These are phyloP conservation scores for Lasiodiplodia sp. DNA, from an alignment of 2,329 filamentous ascomycete species.

Conservation along the genomic window DNA sequence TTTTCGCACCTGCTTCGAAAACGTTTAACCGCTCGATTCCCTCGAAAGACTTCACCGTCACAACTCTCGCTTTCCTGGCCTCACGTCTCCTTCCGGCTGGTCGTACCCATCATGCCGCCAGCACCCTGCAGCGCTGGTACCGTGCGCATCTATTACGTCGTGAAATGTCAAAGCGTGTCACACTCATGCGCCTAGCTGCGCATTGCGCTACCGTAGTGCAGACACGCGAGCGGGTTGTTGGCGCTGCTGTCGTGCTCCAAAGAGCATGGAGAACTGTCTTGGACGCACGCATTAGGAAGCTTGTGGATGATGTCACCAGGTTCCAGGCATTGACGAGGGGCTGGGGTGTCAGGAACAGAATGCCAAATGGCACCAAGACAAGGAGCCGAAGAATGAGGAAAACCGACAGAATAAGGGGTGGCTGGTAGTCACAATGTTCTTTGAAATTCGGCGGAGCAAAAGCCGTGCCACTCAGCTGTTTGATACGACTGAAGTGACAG, in stretches of 20 bases:
- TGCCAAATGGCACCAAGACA: constrained; percentile 32
- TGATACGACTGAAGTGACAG: too few species aligned
- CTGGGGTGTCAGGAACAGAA: constrained; percentile 47
- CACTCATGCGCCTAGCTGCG: constrained; percentile 51
- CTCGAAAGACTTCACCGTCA: constrained; percentile 62
- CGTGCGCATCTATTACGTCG: constrained; percentile 47
- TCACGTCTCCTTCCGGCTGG: constrained; percentile 63
- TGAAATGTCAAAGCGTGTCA: constrained; percentile 43
- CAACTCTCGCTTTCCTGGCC: constrained; percentile 66
- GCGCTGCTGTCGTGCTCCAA: constrained; percentile 54
- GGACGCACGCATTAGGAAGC: constrained; percentile 41
- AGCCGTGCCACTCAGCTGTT: too few species aligned
- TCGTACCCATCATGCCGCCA: constrained; percentile 58
- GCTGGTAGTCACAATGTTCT: constrained; percentile 33
- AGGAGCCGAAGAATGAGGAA: constrained; percentile 41
- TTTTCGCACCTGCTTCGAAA: constrained; percentile 46
- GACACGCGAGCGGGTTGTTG: constrained; percentile 50
- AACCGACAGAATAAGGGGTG: constrained; percentile 45
- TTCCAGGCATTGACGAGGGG: constrained; percentile 56
- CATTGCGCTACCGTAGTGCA: constrained; percentile 58
- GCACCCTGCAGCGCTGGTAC: constrained; percentile 61
- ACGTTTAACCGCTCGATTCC: constrained; percentile 52
- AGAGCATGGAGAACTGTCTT: constrained; percentile 51
- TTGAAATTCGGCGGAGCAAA: not conserved
- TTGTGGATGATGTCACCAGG: constrained; percentile 47